Base-by-base conservation (phyloP, 805 yeast genomes). In the Yarrowia sp. region DNA sequence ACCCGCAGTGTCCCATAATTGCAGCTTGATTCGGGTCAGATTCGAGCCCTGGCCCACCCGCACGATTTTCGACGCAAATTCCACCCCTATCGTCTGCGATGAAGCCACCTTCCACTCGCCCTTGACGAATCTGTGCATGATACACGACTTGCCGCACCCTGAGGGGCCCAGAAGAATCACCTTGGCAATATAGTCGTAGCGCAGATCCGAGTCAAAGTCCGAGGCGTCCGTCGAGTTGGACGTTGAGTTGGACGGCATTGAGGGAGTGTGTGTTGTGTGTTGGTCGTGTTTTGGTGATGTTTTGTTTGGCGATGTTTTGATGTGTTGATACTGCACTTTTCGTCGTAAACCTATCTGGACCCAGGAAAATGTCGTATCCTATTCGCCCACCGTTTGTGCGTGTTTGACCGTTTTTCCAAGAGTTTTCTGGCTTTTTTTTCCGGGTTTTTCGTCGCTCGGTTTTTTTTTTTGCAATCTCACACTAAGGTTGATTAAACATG, bases 1-100 rank as follows among this genome's bases (percentile, higher is more conserved):
- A 13, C 98, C 97, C 0, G 97, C 97, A 4, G 98, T 92, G 74
- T 92, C 98, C 98, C 99, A 95, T 66, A 95, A 79, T 77, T 95
- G 99, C 68, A 95, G 81, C 72, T 85, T 14, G 98, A 92, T 73
- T 91, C 90, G 36, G 97, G 96, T 75, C 97, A 84, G 78, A 91
- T 92, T 77, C 97, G 84, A 76, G 92, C 98, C 61, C 31, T 72
- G 72, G 33, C 79, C 78, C 10, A 77, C 73, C 38, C 68, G 71
- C 31, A 77, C 71, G 8, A 76, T 71, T 60, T 76, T 76, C 31
- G 77, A 75, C 28, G 78, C 69, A 66, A 76, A 77, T 64, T 77
- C 79, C 18, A 77, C 79, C 15, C 79, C 79, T 33, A 76, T 74
- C 2, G 79, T 76, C 43, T 77, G 78, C 10, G 78, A 71, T 1